Base-by-base conservation (phyloP, 2,329 filamentous ascomycete species). In the Calonectria hongkongensis region DNA sequence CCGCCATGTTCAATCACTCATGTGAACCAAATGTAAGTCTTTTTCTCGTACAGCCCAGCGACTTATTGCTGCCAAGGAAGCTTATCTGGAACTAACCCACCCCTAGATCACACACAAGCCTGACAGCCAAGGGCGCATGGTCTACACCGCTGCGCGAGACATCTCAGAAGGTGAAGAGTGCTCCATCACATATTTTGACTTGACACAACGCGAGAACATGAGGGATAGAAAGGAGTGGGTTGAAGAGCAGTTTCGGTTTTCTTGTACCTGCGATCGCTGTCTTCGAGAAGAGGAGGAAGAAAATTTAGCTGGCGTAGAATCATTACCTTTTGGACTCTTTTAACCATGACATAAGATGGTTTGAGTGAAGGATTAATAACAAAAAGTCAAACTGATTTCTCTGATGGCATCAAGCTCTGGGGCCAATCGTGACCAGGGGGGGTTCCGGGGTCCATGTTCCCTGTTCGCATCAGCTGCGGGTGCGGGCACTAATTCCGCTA, bases 1-100 rank as follows among this genome's bases (percentile, higher is more conserved):
- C 80, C 4, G 80, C 80, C 13, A 78, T 76, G 58, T 81, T 81
- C 10, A 81, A 81, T 18, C 80, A 81, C 63, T 81, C 80, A 8
- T 81, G 80, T n/a, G 25, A 70, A 15, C 80, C 80, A 15, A 81
- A 81, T 50, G 80, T 80, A 71, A 75, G 80, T 74, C 33, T 45
- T 30, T 9, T 9, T n/a, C 28, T 15, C 16, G 3, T 18, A 13
- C 2, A 28, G 21, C 2, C 33, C 72, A 73, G n/a, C 21, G n/a
- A 16, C 4, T 3, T 21, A 25, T 7, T 30, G 1, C 15, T 9
- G 25, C 16, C 18, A 15, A 13, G 21, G 28, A 9, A 2, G 33
- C 75, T 62, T 12, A 5, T 18, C 58, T 8, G 28, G 10, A 7
- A 41, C 28, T 10, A 2, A 13, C 33, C 18, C 10, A 3, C 2